These are phyloP conservation scores for Colletotrichum shisoi DNA, from an alignment of 2,329 filamentous ascomycete species.

Conservation along the genomic window DNA sequence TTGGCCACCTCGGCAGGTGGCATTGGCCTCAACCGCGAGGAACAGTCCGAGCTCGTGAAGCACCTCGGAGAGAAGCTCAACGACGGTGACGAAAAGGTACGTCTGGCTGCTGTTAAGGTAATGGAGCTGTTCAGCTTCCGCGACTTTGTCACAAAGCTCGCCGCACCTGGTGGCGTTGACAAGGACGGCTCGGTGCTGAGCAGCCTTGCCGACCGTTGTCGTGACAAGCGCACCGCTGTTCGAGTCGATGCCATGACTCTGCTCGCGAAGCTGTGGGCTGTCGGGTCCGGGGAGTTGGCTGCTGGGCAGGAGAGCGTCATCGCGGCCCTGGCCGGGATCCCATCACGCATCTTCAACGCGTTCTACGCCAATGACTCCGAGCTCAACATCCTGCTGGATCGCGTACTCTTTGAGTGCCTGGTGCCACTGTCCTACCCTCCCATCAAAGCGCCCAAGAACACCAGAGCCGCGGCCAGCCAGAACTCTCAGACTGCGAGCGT, in stretches of 20 bases:
- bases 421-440: conserved; percentile 89
- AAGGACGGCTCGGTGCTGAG: conserved; percentile 80
- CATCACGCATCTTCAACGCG: conserved; percentile 83
- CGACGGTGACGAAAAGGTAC: conserved; percentile 90
- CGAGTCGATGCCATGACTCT: conserved; percentile 87
- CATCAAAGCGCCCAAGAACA: conserved; percentile 61
- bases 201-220: conserved; percentile 84
- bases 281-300: conserved; percentile 85
- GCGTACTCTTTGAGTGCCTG: conserved; percentile 84
- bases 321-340: conserved; percentile 79
- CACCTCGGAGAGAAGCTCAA: conserved; percentile 81
- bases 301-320: conserved; percentile 80
- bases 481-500: conserved; percentile 55
- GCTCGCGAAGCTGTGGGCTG: conserved; percentile 90
- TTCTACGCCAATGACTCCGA: conserved; percentile 91
- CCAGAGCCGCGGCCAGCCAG: conserved; percentile 61
- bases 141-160: conserved; percentile 83
- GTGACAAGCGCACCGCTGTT: conserved; percentile 82
- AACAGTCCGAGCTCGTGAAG: conserved; percentile 78
- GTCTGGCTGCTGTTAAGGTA: conserved; percentile 85
- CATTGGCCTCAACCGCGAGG: conserved; percentile 83
- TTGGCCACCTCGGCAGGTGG: conserved; percentile 90
- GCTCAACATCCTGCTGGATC: conserved; percentile 83
- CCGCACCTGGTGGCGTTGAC: conserved; percentile 75
- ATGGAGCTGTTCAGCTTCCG: conserved; percentile 82